Base-by-base conservation (phyloP, 2,329 filamentous ascomycete species). In the Hymenotorrendiella dingleyae region DNA sequence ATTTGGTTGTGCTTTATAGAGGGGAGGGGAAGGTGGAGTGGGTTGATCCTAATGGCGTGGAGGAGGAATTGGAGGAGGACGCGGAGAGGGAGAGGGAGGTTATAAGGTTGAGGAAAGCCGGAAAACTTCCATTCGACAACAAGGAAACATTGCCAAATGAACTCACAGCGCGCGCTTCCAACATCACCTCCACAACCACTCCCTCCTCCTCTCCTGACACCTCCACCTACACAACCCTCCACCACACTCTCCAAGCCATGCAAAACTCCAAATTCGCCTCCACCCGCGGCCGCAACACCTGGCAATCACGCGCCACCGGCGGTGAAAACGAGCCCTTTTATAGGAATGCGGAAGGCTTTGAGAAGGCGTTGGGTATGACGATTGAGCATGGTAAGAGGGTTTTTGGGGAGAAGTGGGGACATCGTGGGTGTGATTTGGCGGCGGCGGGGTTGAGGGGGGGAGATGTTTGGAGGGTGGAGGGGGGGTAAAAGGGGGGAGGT, bases 271-370 rank as follows among this genome's bases (percentile, higher is more conserved):
- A 57, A 57, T 54, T 36, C 46, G 55, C 42, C 39, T 53, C 17
- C 9, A 11, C 52, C 48, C 23, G 47, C 34, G 63, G 34, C 55
- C 60, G 73, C 22, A 76, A 77, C 56, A 70, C 65, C 9, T 78
- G 74, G 74, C 73, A 77, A 53, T 56, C 54, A 3, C 65, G 67
- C 22, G 74, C 78, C 53, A 64, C 60, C 4, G 73, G 73, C 22
- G 74, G 74, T 1, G 40, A 65, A 19, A 72, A 70, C 11, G 74
- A 78, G 54, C 73, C 73, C 1, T 78, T 69, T 46, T 72, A 76
- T 56, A 69, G 74, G 46, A 62, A 71, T 39, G 49, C 67, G 0
- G 64, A 64, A 2, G 73, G 72, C 1, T 62, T 74, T 40, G 62
- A 66, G 4, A 57, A 62, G 35, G 67, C 62, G 1, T 65, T 74